A percentile compares a stretch with the other conserved stretches of the same genome.
Conservation (phyloP, 768 basidiomycete species). For the Mycena floridula region DNA sequence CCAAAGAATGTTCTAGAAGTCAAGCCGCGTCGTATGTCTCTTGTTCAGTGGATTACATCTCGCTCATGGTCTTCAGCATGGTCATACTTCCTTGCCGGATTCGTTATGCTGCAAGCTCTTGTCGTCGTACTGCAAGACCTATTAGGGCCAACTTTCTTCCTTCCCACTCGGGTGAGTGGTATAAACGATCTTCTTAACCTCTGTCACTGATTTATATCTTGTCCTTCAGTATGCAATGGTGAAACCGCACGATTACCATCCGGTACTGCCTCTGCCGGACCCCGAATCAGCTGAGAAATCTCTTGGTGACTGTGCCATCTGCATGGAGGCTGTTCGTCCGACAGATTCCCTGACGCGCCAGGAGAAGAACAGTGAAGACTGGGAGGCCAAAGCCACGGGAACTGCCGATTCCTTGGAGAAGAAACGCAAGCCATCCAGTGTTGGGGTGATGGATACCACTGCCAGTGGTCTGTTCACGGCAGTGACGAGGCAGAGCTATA, state of each 20-base stretch:
- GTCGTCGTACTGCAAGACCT: constrained; percentile 67
- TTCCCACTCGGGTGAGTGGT: constrained; percentile 55
- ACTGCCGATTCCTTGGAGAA: constrained; percentile 11
- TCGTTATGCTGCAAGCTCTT: constrained; percentile 57
- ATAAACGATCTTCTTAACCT: not conserved
- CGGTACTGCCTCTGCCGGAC: constrained; percentile 63
- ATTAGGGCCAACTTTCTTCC: constrained; percentile 80
- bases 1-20: constrained; percentile 85
- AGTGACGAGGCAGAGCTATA: constrained; percentile 60
- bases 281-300: constrained; percentile 71
- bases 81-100: constrained; percentile 52
- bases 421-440: constrained; percentile 21
- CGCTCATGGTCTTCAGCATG: constrained; percentile 39
- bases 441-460: constrained; percentile 14
- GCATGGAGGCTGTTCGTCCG: constrained; percentile 79
- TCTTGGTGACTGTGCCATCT: constrained; percentile 86
- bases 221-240: constrained; percentile 45
- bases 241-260: constrained; percentile 82
- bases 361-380: constrained; percentile 6
- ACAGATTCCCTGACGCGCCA: constrained; percentile 34
- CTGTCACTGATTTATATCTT: constrained; percentile 2
- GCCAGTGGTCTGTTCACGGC: constrained; percentile 36
- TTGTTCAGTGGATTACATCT: constrained; percentile 2
- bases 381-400: constrained; percentile 9
- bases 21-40: constrained; percentile 57